Evolutionary conservation across 1,139 yeast species (phyloP).

Genomic region (Yamadazyma pseudoaaseri): DNA sequence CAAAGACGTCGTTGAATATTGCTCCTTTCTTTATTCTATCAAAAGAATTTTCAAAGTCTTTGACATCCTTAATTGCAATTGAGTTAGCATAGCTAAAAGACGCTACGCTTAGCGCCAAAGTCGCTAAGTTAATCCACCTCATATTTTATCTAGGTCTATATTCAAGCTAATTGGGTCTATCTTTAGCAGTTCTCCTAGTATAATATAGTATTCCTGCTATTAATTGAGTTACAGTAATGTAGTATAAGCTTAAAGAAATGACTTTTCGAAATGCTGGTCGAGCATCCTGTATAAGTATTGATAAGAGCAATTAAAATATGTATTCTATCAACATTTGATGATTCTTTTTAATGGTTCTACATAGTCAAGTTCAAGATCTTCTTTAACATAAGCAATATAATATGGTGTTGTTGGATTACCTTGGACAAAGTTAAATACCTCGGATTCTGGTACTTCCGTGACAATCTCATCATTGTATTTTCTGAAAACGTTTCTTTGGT

Average conservation of each 20-base stretch:
- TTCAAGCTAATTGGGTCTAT: too few species aligned
- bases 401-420: conserved; percentile 91
- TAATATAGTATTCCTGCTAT: too few species aligned
- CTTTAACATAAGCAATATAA: conserved; percentile 78
- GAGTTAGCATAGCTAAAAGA: conserved; percentile 1
- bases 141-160: too few species aligned
- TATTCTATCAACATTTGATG: background rate
- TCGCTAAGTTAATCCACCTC: too few species aligned
- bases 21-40: conserved; percentile 26
- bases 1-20: conserved; percentile 27
- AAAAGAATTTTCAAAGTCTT: conserved; percentile 19
- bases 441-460: conserved; percentile 70
- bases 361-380: conserved; percentile 54
- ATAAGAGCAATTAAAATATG: background rate
- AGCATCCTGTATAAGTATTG: background rate
- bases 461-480: conserved; percentile 93
- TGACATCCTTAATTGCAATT: conserved; percentile 13
- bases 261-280: background rate
- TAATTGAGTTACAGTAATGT: too few species aligned
- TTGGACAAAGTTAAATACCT: conserved; percentile 71
- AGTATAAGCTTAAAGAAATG: background rate
- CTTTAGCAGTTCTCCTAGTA: too few species aligned
- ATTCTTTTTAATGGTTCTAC: conserved; percentile 68
- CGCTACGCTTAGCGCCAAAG: too few species aligned
- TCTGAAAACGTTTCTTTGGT: conserved; percentile 62